Percentiles rank a stretch among this genome's conserved stretches.
These are phyloP conservation scores for Tetraselmis striata DNA, from an alignment of 139 green algal species.

Conservation along the genomic window DNA sequence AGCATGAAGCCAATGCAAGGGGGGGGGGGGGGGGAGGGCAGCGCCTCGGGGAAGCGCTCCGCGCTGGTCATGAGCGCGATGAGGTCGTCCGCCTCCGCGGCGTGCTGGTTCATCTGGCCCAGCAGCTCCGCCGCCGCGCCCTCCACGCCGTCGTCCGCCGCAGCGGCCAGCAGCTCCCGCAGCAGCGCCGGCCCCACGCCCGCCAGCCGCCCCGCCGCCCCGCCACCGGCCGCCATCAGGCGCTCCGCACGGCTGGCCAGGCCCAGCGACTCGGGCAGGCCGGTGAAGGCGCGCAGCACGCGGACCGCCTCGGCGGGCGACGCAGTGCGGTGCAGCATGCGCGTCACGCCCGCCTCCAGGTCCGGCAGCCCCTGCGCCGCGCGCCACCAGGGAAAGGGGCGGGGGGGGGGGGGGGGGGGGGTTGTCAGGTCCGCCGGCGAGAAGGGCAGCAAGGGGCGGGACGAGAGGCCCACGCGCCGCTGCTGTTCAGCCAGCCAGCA, in stretches of 20 bases:
- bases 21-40: no score
- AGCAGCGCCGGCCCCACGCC: slow-evolving; percentile 36
- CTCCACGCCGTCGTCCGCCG: slow-evolving; percentile 23
- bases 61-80: slow-evolving; percentile 22
- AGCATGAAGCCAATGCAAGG: no score
- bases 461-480: no score
- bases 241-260: not conserved
- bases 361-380: slow-evolving; percentile 40
- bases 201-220: not conserved
- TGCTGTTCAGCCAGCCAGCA: no score
- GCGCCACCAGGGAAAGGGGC: no score
- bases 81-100: slow-evolving; percentile 37
- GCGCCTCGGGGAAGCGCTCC: slow-evolving; percentile 37
- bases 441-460: no score
- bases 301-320: slow-evolving; percentile 63
- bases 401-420: no score
- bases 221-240: not conserved
- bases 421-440: no score
- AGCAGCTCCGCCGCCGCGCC: slow-evolving; percentile 30
- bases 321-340: slow-evolving; percentile 64
- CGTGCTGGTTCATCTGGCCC: slow-evolving; percentile 31
- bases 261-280: slow-evolving; percentile 1
- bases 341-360: slow-evolving; percentile 67
- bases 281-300: slow-evolving; percentile 32
- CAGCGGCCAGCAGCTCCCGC: slow-evolving; percentile 27